These are phyloP conservation scores for Plantago lanceolata DNA, from an alignment of 305 asterid species.

Conservation along the genomic window DNA sequence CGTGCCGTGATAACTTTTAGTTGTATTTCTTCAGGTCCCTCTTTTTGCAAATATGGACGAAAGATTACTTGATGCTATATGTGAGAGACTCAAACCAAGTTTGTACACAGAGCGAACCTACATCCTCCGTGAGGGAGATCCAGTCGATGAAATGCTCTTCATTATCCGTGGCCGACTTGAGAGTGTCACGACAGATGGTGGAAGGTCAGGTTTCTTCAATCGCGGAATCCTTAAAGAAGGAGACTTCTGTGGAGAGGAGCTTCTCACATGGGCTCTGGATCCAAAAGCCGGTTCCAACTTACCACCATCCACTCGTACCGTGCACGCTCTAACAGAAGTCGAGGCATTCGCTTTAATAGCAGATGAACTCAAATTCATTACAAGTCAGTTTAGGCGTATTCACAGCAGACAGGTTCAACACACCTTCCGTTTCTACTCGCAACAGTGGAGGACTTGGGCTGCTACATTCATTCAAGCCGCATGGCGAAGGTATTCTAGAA, in stretches of 20 bases:
- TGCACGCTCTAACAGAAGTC: constrained; percentile 82
- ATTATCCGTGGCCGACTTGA: constrained; percentile 92
- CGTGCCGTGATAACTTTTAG: background rate
- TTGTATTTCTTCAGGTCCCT: constrained; percentile 59
- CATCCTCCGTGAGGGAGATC: constrained; percentile 89
- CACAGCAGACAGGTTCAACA: constrained; percentile 95
- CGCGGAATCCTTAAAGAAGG: constrained; percentile 73
- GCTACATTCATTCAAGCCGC: constrained; percentile 90
- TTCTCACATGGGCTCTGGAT: constrained; percentile 95
- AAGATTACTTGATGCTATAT: constrained; percentile 83
- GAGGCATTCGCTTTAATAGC: constrained; percentile 94
- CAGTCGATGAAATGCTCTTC: constrained; percentile 90
- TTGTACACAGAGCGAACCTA: constrained; percentile 76
- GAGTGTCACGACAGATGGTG: constrained; percentile 95
- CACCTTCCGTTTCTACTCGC: constrained; percentile 85
- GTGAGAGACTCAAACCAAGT: constrained; percentile 93
- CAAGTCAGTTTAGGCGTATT: constrained; percentile 80
- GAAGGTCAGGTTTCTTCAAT: constrained; percentile 89
- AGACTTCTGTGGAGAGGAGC: constrained; percentile 97
- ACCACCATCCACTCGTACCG: constrained; percentile 92
- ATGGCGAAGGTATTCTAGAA: constrained; percentile 65
- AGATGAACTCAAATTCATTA: constrained; percentile 77
- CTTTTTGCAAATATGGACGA: constrained; percentile 96
- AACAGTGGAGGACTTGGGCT: constrained; percentile 99
- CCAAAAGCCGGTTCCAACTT: constrained; percentile 78